Conservation (phyloP, 202 grass and related monocot species). For the Eragrostis tef region DNA sequence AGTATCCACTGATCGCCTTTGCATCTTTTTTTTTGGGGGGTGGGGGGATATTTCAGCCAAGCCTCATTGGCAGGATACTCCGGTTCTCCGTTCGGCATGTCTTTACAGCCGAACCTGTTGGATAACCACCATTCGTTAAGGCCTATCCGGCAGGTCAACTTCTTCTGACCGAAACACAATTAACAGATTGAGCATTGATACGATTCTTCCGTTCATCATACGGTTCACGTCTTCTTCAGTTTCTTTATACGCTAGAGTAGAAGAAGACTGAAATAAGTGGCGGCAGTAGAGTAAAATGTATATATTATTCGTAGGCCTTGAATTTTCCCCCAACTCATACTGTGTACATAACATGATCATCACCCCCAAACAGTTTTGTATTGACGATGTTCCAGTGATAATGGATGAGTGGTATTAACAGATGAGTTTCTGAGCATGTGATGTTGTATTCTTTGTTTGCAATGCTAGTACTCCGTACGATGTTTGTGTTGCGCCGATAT, state of each 20-base stretch:
- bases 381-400: slow-evolving; percentile 16
- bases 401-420: neutral
- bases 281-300: slow-evolving; percentile 51
- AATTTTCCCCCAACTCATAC: neutral
- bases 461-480: neutral
- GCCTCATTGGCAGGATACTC: slow-evolving; percentile 48
- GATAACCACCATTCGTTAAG: slow-evolving; percentile 62
- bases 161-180: slow-evolving; percentile 59
- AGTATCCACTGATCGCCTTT: neutral
- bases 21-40: neutral
- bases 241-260: slow-evolving; percentile 33
- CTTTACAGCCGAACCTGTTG: slow-evolving; percentile 53
- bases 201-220: slow-evolving; percentile 38
- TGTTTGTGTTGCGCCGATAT: neutral
- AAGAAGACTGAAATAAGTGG: slow-evolving; percentile 37
- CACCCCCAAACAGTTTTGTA: slow-evolving; percentile 41
- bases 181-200: slow-evolving; percentile 38
- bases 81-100: slow-evolving; percentile 49
- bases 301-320: slow-evolving; percentile 41
- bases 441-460: neutral
- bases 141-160: slow-evolving; percentile 67
- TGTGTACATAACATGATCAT: slow-evolving; percentile 44
- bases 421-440: neutral
- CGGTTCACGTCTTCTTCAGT: slow-evolving; percentile 14
- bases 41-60: slow-evolving; percentile 66